These are phyloP conservation scores for Chloranthus sessilifolius DNA, from an alignment of 164 flowering plant genomes.

Conservation along the genomic window DNA sequence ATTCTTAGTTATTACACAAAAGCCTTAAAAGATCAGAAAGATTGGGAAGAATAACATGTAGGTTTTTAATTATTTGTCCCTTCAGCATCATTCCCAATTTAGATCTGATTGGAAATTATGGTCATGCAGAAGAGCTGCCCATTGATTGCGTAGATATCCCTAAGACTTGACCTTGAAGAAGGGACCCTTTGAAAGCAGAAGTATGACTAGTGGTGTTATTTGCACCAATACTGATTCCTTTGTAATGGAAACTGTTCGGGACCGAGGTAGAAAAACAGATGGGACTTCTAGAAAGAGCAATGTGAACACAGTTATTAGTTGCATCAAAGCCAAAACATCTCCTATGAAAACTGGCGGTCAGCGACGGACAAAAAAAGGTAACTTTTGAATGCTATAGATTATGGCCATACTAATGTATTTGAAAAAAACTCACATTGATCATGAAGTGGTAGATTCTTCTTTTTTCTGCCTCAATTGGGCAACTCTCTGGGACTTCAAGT, in stretches of 20 bases:
- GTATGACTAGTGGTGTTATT: neutral
- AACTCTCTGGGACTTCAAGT: neutral
- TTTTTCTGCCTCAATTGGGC: neutral
- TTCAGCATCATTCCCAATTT: too few species aligned
- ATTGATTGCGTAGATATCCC: too few species aligned
- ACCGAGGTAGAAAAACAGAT: constrained; percentile 7
- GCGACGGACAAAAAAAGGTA: constrained; percentile 12
- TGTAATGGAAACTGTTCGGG: constrained; percentile 26
- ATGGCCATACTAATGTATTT: neutral
- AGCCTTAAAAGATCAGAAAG: too few species aligned
- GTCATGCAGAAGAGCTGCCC: too few species aligned
- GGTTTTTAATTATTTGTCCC: too few species aligned
- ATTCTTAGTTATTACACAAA: too few species aligned
- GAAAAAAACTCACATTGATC: neutral
- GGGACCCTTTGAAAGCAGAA: neutral
- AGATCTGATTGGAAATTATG: too few species aligned
- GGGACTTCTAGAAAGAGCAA: constrained; percentile 13
- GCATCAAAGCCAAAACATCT: constrained; percentile 10
- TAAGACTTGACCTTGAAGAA: constrained; percentile 6
- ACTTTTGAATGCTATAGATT: neutral
- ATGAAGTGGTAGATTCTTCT: too few species aligned
- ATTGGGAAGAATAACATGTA: too few species aligned
- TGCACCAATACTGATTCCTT: constrained; percentile 3
- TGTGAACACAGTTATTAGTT: neutral
- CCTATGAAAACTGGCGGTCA: constrained; percentile 13